Evolutionary conservation across 768 basidiomycete genomes (phyloP), one percentile per base, ranked within the genome.

Genomic region (Mycena galopus): DNA sequence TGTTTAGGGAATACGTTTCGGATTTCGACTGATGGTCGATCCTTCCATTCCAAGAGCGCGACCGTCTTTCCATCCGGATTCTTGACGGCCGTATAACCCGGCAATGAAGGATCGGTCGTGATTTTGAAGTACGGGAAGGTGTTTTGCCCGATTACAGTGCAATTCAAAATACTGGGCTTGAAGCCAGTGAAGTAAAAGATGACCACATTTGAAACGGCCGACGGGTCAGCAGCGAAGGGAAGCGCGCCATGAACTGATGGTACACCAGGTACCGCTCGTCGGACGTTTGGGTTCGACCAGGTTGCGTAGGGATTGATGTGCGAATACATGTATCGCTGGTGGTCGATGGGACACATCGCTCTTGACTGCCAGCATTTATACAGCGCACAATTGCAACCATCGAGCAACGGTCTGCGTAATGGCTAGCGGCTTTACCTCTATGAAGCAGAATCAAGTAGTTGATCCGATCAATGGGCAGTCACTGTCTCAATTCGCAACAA

Each of bases 211-310:
- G 69, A 58, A 29, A 33, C 50, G 19, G 14, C 14, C 35, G 69
- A 29, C 10, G 74, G 44, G 11, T 57, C 32, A 7, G 75, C 23
- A 0, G 81, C 77, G 72, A 82, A 85, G 64, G 86, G 86, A 62
- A 87, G 83, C 0, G 85, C 85, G 14, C 86, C 86, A 77, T 84
- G 85, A 65, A 86, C 76, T 51, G 86, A 87, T 72, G 86, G 83
- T 12, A 59, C 66, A 12, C 44, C 47, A 23, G 67, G 67, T 6
- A 60, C 57, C 9, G 67, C 67, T 32, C 50, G 9, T 14, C 58
- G 29, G 35, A 60, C 47, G 47, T 29, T 29, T 4, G 47, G 27
- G 35, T 68, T 68, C 2, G 67, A 61, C 67, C 67, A 68, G 17
- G 67, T 51, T 21, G 67, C 58, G 50, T 68, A 68, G 23, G 67